phyloP scores from a whole-genome alignment of 805 yeast genomes.

The Wilhelminamyces savonicus region DNA sequence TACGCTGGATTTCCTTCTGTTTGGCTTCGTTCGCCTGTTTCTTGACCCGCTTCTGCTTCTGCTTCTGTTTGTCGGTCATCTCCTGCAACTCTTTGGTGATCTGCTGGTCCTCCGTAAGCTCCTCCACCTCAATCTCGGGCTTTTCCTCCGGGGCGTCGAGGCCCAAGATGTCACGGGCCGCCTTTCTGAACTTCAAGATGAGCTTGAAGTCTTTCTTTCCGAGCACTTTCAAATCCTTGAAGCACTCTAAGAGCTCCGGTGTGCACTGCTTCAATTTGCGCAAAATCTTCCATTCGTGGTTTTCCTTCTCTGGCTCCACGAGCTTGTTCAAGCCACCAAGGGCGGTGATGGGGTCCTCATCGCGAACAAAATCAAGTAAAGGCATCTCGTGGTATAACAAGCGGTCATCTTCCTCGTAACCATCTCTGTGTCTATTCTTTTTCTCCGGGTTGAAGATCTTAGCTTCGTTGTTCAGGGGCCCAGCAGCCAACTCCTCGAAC shows the following conservation, averaged over 20 bases:
- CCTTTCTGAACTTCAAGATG: slow-evolving; percentile 82
- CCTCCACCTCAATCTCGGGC: slow-evolving; percentile 56
- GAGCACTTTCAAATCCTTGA: slow-evolving; percentile 86
- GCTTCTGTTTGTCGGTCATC: slow-evolving; percentile 64
- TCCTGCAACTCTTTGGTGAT: slow-evolving; percentile 79
- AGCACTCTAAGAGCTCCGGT: slow-evolving; percentile 70
- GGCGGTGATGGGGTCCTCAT: slow-evolving; percentile 76
- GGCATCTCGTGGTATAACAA: slow-evolving; percentile 63
- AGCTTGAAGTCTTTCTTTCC: slow-evolving; percentile 91
- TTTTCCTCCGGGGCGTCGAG: slow-evolving; percentile 53
- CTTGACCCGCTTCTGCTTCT: slow-evolving; percentile 70
- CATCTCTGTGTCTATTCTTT: slow-evolving; percentile 85
- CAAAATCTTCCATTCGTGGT: slow-evolving; percentile 67
- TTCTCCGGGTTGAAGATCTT: slow-evolving; percentile 93
- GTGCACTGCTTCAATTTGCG: slow-evolving; percentile 73
- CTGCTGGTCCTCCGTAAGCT: slow-evolving; percentile 79
- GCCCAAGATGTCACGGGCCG: slow-evolving; percentile 73
- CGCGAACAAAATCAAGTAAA: slow-evolving; percentile 72
- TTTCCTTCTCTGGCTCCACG: slow-evolving; percentile 46
- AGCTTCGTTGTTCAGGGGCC: slow-evolving; percentile 72
- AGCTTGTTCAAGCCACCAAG: slow-evolving; percentile 71
- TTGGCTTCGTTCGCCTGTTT: slow-evolving; percentile 75
- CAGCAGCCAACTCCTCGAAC: slow-evolving; percentile 77
- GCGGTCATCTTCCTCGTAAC: slow-evolving; percentile 94
- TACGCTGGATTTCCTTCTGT: slow-evolving; percentile 81